A percentile compares a stretch with the other conserved stretches of the same genome.
Evolutionary conservation across 306 rosid genomes (phyloP).

Genomic region (Casuarina glauca): DNA sequence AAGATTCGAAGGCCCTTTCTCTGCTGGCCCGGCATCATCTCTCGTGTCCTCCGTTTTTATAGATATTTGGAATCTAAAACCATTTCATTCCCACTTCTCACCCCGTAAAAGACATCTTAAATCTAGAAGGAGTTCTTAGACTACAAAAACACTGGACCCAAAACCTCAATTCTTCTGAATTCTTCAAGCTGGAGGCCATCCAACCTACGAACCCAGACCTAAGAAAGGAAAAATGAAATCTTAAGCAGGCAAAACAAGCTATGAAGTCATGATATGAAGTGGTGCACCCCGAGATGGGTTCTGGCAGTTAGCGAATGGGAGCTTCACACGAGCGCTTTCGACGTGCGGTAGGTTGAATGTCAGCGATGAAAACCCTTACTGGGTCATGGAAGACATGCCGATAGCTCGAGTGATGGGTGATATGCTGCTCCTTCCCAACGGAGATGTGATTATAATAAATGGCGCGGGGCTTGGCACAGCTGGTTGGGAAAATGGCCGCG

Average conservation of each 20-base stretch:
- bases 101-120: conserved; percentile 63
- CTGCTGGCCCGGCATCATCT: conserved; percentile 79
- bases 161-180: conserved; percentile 38
- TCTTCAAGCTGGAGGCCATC: conserved; percentile 74
- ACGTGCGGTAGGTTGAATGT: conserved; percentile 59
- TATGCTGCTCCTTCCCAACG: conserved; percentile 67
- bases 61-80: conserved; percentile 62
- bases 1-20: conserved; percentile 83
- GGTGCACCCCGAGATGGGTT: conserved; percentile 58
- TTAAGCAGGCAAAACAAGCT: conserved; percentile 2
- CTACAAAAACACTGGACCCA: conserved; percentile 31
- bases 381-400: conserved; percentile 78
- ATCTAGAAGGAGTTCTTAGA: conserved; percentile 40
- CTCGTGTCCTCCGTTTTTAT: conserved; percentile 90
- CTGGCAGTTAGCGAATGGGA: background rate
- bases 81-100: conserved; percentile 73
- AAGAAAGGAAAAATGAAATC: conserved; percentile 15
- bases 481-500: conserved; percentile 61
- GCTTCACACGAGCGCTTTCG: conserved; percentile 32
- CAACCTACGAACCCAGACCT: conserved; percentile 51
- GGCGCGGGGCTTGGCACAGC: conserved; percentile 62
- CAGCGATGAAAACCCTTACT: conserved; percentile 42
- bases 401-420: conserved; percentile 69
- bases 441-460: conserved; percentile 59
- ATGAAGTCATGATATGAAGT: conserved; percentile 63